Base-by-base conservation (phyloP, 148 eudicot genomes). In the Dysphania ambrosioides region DNA sequence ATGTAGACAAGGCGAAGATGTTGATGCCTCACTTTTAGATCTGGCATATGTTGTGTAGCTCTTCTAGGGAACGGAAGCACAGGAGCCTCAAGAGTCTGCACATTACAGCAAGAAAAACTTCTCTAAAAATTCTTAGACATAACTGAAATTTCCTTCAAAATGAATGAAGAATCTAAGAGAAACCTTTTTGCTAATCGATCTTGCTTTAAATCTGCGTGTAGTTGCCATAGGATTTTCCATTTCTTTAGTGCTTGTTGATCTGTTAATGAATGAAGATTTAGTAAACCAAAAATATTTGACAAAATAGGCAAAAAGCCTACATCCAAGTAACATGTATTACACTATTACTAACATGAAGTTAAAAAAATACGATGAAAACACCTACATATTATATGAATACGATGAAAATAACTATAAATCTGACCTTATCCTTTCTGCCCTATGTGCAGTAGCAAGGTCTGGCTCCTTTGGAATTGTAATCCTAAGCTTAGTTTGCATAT, bases 391-490 rank as follows among this genome's bases (percentile, higher is more conserved):
- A 38, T 58, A 68, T 42, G 26, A 11, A 55, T 56, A 57, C 35
- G 18, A 73, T 81, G 86, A 31, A 55, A 76, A 40, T n/a, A 68
- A 74, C 21, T 36, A 13, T 13, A 49, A 47, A 74, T 59, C 63
- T 26, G 60, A 91, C 96, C 98, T 94, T 63, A 67, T 77, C 77
- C 87, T 88, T 72, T 86, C 91, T 15, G 90, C 93, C 78, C 98
- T 88, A 23, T 78, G 85, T 51, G 97, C 83, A 31, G 98, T 94
- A 80, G 78, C 90, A 71, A 94, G 89, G 75, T 83, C 96, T 30
- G 97, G 98, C 74, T 90, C 95, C 80, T 87, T 85, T 61, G 98
- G 97, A 75, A 91, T 83, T 55, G 98, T 94, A 69, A 90, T 79
- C 83, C 85, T 85, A 68, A 82, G 77, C 86, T 78, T 91, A 67